A percentile compares a stretch with the other conserved stretches of the same genome.
Conservation (phyloP, 768 basidiomycete species). For the Clitopilus hobsonii region DNA sequence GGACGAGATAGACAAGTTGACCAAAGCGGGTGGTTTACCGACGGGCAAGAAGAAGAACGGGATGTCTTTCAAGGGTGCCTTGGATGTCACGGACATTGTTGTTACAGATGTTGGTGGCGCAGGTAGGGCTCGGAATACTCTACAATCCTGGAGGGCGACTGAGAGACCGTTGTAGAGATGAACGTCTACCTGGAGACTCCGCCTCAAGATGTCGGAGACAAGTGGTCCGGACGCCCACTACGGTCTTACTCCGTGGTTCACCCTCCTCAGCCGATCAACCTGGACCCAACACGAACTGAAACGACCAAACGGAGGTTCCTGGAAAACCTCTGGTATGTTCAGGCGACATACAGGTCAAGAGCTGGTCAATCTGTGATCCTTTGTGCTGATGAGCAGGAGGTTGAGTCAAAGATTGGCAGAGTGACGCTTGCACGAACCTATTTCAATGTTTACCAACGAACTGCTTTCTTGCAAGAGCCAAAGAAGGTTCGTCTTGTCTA, state of each 20-base stretch:
- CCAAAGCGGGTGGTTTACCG: constrained; percentile 58
- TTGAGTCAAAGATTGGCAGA: constrained; percentile 61
- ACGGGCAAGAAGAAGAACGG: constrained; percentile 71
- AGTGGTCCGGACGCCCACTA: constrained; percentile 86
- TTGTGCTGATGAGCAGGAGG: constrained; percentile 67
- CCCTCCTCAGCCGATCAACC: constrained; percentile 61
- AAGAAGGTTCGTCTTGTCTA: constrained; percentile 56
- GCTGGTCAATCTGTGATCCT: constrained; percentile 71
- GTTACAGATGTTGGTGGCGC: constrained; percentile 83
- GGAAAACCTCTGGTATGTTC: constrained; percentile 85
- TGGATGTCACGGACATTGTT: constrained; percentile 81
- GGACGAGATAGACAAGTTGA: constrained; percentile 72
- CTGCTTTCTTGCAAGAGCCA: constrained; percentile 69
- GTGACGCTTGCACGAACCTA: constrained; percentile 73
- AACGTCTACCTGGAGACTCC: constrained; percentile 82
- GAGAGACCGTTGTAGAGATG: no score
- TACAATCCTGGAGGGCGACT: no score
- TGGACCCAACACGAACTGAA: constrained; percentile 62
- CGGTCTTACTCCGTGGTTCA: constrained; percentile 75
- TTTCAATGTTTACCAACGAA: constrained; percentile 85
- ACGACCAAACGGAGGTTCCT: constrained; percentile 78
- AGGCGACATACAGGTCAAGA: constrained; percentile 74
- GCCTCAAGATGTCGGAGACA: constrained; percentile 76
- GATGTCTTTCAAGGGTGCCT: constrained; percentile 78
- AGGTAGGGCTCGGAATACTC: no score